These are phyloP conservation scores for Fusarium proliferatum DNA, from an alignment of 2,329 filamentous ascomycete genomes.

Conservation along the genomic window DNA sequence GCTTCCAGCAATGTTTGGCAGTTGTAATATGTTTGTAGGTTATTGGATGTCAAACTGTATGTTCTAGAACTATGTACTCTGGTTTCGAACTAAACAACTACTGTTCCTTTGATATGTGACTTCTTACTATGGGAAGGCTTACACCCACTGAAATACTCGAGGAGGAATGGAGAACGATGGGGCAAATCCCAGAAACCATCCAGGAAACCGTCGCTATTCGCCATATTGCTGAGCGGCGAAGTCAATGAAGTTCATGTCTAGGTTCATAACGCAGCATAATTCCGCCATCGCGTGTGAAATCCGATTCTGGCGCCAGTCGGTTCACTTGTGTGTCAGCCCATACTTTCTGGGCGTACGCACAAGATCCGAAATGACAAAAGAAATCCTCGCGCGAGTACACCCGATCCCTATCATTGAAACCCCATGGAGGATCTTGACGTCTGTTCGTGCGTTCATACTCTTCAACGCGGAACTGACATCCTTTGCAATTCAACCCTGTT, in stretches of 20 bases:
- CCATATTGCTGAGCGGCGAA: accelerated
- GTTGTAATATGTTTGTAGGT: not conserved
- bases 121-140: no score
- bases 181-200: accelerated
- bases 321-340: not conserved
- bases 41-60: no score
- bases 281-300: slow-evolving; percentile 1
- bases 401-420: slow-evolving; percentile 14
- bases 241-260: slow-evolving; percentile 1
- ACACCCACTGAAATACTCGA: no score
- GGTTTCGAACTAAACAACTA: not conserved
- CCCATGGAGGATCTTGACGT: slow-evolving; percentile 1
- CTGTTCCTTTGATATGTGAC: not conserved
- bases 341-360: not conserved
- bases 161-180: not conserved
- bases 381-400: slow-evolving; percentile 6
- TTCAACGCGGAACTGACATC: slow-evolving; percentile 21
- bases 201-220: accelerated
- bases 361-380: slow-evolving; percentile 3
- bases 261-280: not conserved
- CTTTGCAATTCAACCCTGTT: slow-evolving; percentile 15
- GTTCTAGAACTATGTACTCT: not conserved
- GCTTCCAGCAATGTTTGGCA: not conserved
- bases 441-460: not conserved
- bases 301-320: not conserved